phyloP scores from a whole-genome alignment of 768 basidiomycete species.

The Panellus pusillus region DNA sequence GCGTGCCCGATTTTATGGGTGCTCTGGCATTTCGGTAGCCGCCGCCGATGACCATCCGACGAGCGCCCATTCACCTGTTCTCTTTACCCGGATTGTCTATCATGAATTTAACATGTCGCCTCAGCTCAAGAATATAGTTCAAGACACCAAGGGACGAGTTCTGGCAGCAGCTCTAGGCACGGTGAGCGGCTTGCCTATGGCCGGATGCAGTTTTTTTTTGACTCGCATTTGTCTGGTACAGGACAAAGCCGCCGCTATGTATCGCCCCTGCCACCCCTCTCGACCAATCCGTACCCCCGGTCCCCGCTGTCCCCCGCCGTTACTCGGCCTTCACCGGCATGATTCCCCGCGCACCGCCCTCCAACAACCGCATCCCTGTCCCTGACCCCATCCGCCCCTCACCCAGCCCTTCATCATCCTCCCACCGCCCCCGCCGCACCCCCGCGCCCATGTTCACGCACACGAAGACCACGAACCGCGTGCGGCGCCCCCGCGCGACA shows the following conservation, averaged over 20 bases:
- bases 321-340: slow-evolving; percentile 38
- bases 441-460: slow-evolving; percentile 39
- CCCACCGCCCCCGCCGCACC: slow-evolving; percentile 34
- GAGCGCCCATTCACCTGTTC: no score
- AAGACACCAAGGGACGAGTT: neutral
- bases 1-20: no score
- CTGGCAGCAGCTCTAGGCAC: neutral
- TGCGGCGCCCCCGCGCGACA: slow-evolving; percentile 26
- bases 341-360: slow-evolving; percentile 31
- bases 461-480: neutral
- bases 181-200: neutral
- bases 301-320: slow-evolving; percentile 50
- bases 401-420: slow-evolving; percentile 13
- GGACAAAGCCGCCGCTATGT: slow-evolving; percentile 31
- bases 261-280: slow-evolving; percentile 48
- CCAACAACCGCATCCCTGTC: neutral
- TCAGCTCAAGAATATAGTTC: no score
- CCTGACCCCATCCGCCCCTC: slow-evolving; percentile 25
- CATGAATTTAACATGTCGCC: no score
- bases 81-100: no score
- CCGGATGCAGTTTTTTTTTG: neutral
- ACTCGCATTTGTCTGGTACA: no score
- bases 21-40: no score
- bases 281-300: slow-evolving; percentile 47
- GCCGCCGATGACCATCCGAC: no score